Conservation (phyloP, 441 rosid species). For the Populus hybrid region DNA sequence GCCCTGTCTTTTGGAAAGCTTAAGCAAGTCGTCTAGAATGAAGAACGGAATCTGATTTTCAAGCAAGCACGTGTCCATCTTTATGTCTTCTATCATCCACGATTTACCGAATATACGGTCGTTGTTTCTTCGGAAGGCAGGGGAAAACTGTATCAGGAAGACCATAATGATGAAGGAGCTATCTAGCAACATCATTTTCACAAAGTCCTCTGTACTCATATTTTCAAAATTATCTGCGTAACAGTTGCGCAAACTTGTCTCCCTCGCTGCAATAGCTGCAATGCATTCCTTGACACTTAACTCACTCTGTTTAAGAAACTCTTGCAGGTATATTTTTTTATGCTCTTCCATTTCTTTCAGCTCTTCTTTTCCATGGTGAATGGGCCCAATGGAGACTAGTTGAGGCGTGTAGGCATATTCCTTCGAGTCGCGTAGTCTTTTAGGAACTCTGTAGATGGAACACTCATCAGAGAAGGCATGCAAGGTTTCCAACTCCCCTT, state of each 20-base stretch:
- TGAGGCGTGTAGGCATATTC: neutral
- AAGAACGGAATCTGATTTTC: no score
- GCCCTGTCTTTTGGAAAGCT: no score
- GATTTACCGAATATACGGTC: constrained; percentile 5
- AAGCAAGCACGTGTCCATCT: constrained; percentile 10
- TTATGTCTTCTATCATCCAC: neutral
- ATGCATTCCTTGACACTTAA: neutral
- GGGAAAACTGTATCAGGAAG: neutral
- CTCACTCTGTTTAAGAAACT: neutral
- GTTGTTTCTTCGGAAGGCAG: neutral
- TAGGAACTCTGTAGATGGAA: neutral
- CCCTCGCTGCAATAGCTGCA: neutral
- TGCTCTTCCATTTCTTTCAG: neutral
- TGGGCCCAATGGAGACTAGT: neutral
- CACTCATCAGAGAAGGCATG: neutral
- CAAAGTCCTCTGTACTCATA: neutral
- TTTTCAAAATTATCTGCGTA: constrained; percentile 16
- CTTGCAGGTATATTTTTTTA: neutral
- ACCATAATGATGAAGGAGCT: constrained; percentile 7
- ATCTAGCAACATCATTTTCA: constrained; percentile 3
- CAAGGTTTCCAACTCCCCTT: neutral
- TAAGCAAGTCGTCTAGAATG: no score
- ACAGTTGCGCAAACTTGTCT: constrained; percentile 12
- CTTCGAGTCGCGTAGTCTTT: neutral
- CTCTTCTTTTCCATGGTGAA: constrained; percentile 7